phyloP scores from a whole-genome alignment of 306 rosid species.

The Glycine soja region DNA sequence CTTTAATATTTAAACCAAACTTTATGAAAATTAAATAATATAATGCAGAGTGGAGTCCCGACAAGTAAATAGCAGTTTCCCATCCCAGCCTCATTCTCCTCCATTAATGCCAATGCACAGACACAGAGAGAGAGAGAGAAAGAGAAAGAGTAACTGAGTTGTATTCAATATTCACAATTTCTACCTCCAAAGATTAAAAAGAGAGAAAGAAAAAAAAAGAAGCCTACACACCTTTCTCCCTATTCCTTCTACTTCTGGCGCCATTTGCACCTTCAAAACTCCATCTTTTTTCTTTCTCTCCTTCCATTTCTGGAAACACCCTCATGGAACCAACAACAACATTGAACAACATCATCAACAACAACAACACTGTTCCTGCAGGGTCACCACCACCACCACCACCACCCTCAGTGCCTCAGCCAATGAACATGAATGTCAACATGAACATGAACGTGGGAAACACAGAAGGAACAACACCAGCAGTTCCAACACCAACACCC shows the following conservation, averaged over 20 bases:
- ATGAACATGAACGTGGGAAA: conserved; percentile 31
- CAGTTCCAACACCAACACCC: too few species aligned
- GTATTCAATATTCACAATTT: conserved; percentile 28
- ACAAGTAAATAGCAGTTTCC: conserved; percentile 57
- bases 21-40: background rate
- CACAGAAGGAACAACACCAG: background rate
- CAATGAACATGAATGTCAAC: conserved; percentile 11
- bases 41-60: conserved; percentile 55
- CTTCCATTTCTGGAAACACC: conserved; percentile 34
- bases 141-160: background rate
- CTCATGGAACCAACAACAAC: conserved; percentile 53
- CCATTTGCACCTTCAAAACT: conserved; percentile 79
- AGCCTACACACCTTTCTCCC: conserved; percentile 1
- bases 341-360: conserved; percentile 9
- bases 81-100: conserved; percentile 56
- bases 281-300: conserved; percentile 16
- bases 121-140: background rate
- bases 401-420: conserved; percentile 41
- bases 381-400: conserved; percentile 47
- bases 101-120: conserved; percentile 63
- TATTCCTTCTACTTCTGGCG: conserved; percentile 65
- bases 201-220: background rate
- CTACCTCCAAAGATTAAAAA: conserved; percentile 51
- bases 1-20: background rate
- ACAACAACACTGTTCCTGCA: conserved; percentile 39